These are phyloP conservation scores for Clarireedia monteithiana DNA, from an alignment of 2,329 filamentous ascomycete genomes.

Conservation along the genomic window DNA sequence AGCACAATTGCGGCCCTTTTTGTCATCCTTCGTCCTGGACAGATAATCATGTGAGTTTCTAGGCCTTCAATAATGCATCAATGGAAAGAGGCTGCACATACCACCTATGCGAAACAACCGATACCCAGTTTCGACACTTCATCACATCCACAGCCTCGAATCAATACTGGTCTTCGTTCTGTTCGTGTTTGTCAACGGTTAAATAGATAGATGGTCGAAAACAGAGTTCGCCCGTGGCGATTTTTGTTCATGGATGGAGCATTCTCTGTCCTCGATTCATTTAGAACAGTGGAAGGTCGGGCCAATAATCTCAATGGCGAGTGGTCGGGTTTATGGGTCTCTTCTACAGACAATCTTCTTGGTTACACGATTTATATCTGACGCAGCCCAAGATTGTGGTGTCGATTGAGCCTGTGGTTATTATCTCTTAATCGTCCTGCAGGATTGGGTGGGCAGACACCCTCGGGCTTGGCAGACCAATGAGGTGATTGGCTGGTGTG, in stretches of 20 bases:
- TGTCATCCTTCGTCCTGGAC: background rate
- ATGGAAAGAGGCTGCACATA: background rate
- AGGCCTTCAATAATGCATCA: background rate
- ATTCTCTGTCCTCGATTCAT: no score
- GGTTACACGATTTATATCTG: no score
- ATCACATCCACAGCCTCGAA: background rate
- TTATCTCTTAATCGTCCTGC: background rate
- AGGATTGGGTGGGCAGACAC: background rate
- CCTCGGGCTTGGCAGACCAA: background rate
- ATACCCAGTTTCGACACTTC: slow-evolving; percentile 4
- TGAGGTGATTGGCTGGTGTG: background rate
- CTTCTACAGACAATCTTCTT: no score
- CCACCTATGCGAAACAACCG: background rate
- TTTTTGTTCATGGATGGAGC: background rate
- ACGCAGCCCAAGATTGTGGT: no score
- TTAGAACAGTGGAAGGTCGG: no score
- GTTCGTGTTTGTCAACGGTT: background rate
- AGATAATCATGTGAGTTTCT: background rate
- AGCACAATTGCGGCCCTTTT: background rate
- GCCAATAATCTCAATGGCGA: no score
- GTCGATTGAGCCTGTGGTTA: background rate
- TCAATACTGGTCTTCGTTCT: background rate
- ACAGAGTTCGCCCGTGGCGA: background rate
- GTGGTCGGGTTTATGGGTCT: no score
- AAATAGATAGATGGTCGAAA: background rate